Base-by-base conservation (phyloP, 371 early-diverging fungal genomes). In the Mucor velutinosus region DNA sequence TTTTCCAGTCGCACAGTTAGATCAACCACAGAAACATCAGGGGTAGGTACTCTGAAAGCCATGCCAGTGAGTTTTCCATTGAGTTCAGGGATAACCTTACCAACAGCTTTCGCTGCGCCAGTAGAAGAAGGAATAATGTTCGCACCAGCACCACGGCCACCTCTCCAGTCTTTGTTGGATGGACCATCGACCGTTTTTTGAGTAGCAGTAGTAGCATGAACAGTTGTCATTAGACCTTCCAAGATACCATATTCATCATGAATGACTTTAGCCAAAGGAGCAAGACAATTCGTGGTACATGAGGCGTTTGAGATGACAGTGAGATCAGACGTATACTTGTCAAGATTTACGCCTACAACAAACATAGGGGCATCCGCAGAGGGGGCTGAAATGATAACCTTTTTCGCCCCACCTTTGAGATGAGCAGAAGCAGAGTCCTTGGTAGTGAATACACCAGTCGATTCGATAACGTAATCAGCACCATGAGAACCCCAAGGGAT, bases 251-350 rank as follows among this genome's bases (percentile, higher is more conserved):
- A 97, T 60, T 93, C 85, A 77, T 99, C 99, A 86, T 99, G 76
- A 76, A 99, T 87, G 67, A 99, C 93, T 89, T 99, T 99, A 76
- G 96, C 99, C 55, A 99, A 87, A 33, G 99, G 99, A 39, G 99
- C 99, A 56, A 99, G 85, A 86, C 99, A 99, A 93, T 99, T 99
- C 79, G 99, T 99, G 72, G 99, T 99, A 93, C 99, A 99, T 58
- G 98, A 98, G 58, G 99, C 99, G 88, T 99, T 99, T 71, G 97
- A 97, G 65, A 99, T 89, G 66, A 99, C 91, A 51, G 87, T 82
- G 77, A 93, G 87, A 67, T 87, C 88, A 58, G 92, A 74, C 58
- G 92, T 83, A 89, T 99, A 99, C 74, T 89, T 86, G 41, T 94
- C 93, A 66, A 93, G 87, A 90, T 99, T 99, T 85, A 99, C 99